Evolutionary conservation across 306 rosid species (phyloP).

Genomic region (Prunus salicina): DNA sequence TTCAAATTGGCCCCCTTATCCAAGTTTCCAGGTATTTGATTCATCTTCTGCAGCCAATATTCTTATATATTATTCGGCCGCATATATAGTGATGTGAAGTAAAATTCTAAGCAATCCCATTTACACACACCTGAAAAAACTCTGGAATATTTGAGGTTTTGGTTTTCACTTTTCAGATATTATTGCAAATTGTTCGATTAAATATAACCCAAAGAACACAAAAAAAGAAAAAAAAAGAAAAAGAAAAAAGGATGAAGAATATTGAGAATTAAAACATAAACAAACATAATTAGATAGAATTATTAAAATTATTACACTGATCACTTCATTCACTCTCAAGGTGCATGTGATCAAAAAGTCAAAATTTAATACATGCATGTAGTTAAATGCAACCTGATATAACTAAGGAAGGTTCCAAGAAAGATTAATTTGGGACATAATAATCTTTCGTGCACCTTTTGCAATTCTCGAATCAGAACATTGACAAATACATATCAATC

Average conservation of each 20-base stretch:
- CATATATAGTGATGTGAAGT: not conserved
- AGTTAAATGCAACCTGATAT: not conserved
- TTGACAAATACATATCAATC: not conserved
- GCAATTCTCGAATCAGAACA: not conserved
- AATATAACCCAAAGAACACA: too few species aligned
- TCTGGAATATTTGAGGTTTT: not conserved
- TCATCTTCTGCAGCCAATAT: too few species aligned
- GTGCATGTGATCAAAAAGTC: not conserved
- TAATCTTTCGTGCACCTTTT: not conserved
- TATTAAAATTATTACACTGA: not conserved
- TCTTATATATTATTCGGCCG: not conserved
- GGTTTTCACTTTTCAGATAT: not conserved
- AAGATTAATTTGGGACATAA: not conserved
- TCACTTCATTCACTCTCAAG: not conserved
- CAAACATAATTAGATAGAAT: not conserved
- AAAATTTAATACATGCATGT: not conserved
- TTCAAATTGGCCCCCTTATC: too few species aligned
- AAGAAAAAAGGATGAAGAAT: not conserved
- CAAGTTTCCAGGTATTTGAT: not conserved
- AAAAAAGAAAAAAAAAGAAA: not conserved
- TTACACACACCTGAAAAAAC: not conserved
- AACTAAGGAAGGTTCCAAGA: not conserved
- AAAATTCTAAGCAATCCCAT: not conserved
- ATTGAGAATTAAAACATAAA: not conserved
- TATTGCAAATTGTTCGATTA: not conserved